Evolutionary conservation across 352 stramenopile species (phyloP).

Genomic region (Globisporangium camurandrum): DNA sequence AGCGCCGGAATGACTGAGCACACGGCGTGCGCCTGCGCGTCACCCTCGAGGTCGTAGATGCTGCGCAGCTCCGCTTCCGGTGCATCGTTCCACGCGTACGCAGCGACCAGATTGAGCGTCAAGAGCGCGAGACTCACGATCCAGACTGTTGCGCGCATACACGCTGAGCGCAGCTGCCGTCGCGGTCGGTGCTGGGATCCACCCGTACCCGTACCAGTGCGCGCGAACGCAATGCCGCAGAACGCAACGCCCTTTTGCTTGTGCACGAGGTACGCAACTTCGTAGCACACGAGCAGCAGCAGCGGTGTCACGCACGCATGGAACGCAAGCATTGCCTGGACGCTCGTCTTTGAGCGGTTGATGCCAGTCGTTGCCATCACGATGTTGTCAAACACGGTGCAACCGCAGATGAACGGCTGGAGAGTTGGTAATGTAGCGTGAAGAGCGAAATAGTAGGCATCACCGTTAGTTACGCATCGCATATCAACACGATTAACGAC

Average conservation of each 20-base stretch:
- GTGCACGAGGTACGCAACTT: slow-evolving; percentile 86
- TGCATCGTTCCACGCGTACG: slow-evolving; percentile 49
- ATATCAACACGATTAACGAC: no score
- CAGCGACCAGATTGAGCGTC: slow-evolving; percentile 62
- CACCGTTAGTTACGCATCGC: no score
- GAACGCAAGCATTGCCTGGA: slow-evolving; percentile 73
- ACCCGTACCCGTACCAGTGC: slow-evolving; percentile 20
- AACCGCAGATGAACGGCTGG: slow-evolving; percentile 79
- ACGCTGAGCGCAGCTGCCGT: slow-evolving; percentile 51
- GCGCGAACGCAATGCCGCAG: slow-evolving; percentile 86
- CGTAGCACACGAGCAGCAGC: slow-evolving; percentile 83
- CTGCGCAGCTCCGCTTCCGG: slow-evolving; percentile 41
- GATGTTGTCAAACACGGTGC: slow-evolving; percentile 72
- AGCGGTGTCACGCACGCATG: slow-evolving; percentile 79
- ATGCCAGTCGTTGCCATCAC: slow-evolving; percentile 74
- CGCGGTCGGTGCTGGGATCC: slow-evolving; percentile 15
- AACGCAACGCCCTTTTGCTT: slow-evolving; percentile 89
- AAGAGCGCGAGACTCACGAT: slow-evolving; percentile 47
- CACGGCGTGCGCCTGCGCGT: slow-evolving; percentile 42
- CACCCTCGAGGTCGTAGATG: slow-evolving; percentile 67
- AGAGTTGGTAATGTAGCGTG: no score
- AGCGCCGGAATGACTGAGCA: slow-evolving; percentile 58
- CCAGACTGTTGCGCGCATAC: slow-evolving; percentile 65
- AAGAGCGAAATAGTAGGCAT: no score
- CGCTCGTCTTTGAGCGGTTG: slow-evolving; percentile 38